Evolutionary conservation across 257 asterid genomes (phyloP).

Genomic region (Capsicum rhomboideum): DNA sequence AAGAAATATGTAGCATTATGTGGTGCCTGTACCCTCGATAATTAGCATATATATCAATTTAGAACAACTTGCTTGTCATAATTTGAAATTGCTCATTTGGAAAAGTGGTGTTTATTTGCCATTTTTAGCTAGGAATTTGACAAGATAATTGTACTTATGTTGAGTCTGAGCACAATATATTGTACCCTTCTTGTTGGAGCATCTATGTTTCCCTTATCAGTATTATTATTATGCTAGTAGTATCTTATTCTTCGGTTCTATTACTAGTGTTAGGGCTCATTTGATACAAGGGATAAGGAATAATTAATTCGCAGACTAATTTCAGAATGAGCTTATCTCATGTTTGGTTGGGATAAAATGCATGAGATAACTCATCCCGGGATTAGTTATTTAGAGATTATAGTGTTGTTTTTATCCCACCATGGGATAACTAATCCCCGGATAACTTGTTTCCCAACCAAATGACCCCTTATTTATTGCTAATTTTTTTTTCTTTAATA

Average conservation of each 20-base stretch:
- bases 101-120: neutral
- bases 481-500: neutral
- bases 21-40: neutral
- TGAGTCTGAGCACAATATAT: neutral
- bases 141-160: neutral
- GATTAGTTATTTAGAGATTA: no score
- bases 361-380: no score
- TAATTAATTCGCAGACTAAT: no score
- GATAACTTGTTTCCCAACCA: no score
- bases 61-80: neutral
- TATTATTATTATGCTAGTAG: no score
- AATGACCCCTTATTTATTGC: neutral
- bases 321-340: no score
- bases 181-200: neutral
- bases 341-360: no score
- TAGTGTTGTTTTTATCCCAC: no score
- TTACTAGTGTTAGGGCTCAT: neutral
- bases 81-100: neutral
- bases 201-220: no score
- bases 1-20: neutral
- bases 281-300: no score
- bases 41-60: neutral
- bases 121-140: neutral
- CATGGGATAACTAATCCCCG: no score
- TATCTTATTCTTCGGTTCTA: neutral